Evolutionary conservation across 257 asterid species (phyloP), one percentile per base, ranked within the genome.

Genomic region (Coffea eugenioides): DNA sequence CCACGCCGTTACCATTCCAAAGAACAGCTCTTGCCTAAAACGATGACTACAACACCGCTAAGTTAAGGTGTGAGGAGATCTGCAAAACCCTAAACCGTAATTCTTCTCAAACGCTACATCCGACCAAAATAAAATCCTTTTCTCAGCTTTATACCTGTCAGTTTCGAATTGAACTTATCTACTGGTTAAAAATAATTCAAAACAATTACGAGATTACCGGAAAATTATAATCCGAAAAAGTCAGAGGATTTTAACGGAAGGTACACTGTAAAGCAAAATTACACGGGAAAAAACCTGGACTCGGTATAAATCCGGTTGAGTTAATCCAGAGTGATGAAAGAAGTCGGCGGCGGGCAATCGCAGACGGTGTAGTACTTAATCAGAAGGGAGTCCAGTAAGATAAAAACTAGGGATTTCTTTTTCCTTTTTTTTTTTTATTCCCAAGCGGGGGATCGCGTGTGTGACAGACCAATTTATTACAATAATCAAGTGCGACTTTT

Each of bases 1-100:
- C 34, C 34, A 31, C 62, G 16, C 64, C 6, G 18, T 16, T 18
- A 56, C n/a, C 10, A 65, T 4, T 65, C 68, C 68, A 8, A 8
- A 21, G 8, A 21, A 23, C 25, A 62, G 12, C 27, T 66, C 34
- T 34, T 59, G 1, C 65, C 21, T 59, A 59, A 4, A 20, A 20
- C 65, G 27, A 59, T 5, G 34, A 23, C 4, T 64, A 64, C 8
- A 64, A 0, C n/a, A 21, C 14, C 39, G 13, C 5, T 20, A 51
- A 59, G 20, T 20, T 23, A 12, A 73, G 39, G 59, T 56, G 18
- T 20, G 68, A 21, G 62, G 45, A 77, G 51, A 68, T 70, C 76
- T 76, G 23, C 79, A 90, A 86, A 89, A 87, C 92, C 90, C 90
- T 85, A 85, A 90, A 89, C 92, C 92, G 92, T 87, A 77, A 80